A percentile compares a stretch with the other conserved stretches of the same genome.
Conservation (phyloP, 2,329 filamentous ascomycete species). For the Aspergillus ruber region DNA sequence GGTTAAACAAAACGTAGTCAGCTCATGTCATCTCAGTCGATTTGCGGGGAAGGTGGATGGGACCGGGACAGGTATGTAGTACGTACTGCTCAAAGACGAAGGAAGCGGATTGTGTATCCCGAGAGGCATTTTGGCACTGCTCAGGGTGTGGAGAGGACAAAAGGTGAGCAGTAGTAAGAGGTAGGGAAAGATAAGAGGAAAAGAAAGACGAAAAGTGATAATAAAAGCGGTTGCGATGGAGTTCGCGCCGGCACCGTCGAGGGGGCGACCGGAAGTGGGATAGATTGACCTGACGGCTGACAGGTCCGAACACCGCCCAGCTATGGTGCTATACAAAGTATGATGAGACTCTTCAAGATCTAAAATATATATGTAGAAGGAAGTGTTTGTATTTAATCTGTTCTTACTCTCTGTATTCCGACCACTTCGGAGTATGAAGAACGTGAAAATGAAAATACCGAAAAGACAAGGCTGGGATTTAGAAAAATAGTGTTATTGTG, state of each 20-base stretch:
- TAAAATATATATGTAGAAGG: too few species aligned
- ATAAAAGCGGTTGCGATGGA: conserved; percentile 8
- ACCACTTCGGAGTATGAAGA: not conserved
- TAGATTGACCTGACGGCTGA: not conserved
- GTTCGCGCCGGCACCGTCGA: conserved; percentile 8
- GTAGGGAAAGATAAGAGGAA: conserved; percentile 2
- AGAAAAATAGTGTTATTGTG: not conserved
- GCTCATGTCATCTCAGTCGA: conserved; percentile 15
- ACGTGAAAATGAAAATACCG: not conserved
- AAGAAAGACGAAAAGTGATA: conserved; percentile 4
- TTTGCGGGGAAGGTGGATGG: conserved; percentile 26
- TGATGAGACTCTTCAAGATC: not conserved
- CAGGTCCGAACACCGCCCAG: not conserved
- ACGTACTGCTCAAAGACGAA: conserved; percentile 44
- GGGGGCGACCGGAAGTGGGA: conserved; percentile 18
- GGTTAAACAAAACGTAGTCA: conserved; percentile 26
- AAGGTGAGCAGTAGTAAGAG: conserved; percentile 5
- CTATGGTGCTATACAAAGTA: not conserved
- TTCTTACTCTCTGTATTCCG: not conserved
- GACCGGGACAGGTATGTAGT: conserved; percentile 24
- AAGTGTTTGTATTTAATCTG: too few species aligned
- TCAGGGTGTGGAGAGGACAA: conserved; percentile 7
- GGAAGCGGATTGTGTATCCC: conserved; percentile 44
- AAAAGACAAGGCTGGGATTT: not conserved
- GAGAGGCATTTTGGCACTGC: conserved; percentile 33